A percentile compares a stretch with the other conserved stretches of the same genome.
These are phyloP conservation scores for Trypanosoma congolense DNA, from an alignment of 208 protist species.

Conservation along the genomic window DNA sequence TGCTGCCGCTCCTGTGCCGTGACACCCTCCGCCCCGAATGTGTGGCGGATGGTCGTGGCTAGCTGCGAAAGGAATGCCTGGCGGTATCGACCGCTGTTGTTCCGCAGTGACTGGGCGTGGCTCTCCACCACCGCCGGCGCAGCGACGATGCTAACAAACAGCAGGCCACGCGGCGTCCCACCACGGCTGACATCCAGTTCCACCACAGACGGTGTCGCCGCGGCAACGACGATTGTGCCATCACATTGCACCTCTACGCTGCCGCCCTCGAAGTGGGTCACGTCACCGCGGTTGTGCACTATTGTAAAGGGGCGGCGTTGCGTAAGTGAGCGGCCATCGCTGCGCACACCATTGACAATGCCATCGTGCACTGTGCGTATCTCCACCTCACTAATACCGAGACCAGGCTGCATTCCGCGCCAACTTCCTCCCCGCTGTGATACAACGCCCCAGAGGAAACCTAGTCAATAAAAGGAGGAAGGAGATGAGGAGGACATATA, in stretches of 20 bases:
- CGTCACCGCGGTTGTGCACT: not conserved
- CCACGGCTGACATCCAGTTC: conserved; percentile 24
- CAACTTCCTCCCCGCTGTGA: not conserved
- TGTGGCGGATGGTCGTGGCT: conserved; percentile 43
- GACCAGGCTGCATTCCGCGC: conserved; percentile 6
- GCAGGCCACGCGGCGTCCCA: conserved; percentile 22
- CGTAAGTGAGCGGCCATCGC: conserved; percentile 73
- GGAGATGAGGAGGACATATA: too few species aligned
- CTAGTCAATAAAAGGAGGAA: conserved; percentile 1
- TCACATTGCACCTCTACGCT: conserved; percentile 48
- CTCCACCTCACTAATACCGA: conserved; percentile 59
- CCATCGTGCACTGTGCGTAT: conserved; percentile 68
- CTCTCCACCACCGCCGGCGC: conserved; percentile 55
- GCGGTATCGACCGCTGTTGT: conserved; percentile 45
- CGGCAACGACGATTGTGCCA: conserved; percentile 57
- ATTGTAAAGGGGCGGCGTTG: conserved; percentile 63
- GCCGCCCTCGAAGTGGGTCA: conserved; percentile 44
- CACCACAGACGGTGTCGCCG: conserved; percentile 54
- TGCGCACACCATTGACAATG: conserved; percentile 54
- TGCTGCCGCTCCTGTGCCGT: conserved; percentile 39
- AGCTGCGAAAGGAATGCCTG: conserved; percentile 54
- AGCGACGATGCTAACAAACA: conserved; percentile 70
- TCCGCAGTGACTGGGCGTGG: conserved; percentile 53
- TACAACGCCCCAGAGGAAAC: conserved; percentile 14
- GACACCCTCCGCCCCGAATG: conserved; percentile 64